phyloP scores from a whole-genome alignment of 495 filamentous ascomycete genomes.

The Penicillium parvum region DNA sequence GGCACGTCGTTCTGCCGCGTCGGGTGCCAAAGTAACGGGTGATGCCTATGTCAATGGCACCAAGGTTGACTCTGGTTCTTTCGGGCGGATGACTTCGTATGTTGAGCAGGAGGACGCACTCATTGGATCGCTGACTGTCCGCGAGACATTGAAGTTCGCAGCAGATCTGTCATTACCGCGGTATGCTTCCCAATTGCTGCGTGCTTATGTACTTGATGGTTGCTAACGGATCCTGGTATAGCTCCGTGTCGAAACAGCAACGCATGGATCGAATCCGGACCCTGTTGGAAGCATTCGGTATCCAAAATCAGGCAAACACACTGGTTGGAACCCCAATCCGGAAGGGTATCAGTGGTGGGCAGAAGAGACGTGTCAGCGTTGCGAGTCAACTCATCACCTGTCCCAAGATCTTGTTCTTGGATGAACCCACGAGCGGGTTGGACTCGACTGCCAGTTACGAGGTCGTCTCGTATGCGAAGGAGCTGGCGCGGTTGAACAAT shows the following conservation, averaged over 20 bases:
- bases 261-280: slow-evolving; percentile 50
- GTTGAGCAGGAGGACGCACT: slow-evolving; percentile 85
- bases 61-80: slow-evolving; percentile 24
- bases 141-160: slow-evolving; percentile 72
- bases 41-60: slow-evolving; percentile 56
- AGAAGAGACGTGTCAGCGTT: slow-evolving; percentile 73
- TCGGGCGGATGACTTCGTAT: slow-evolving; percentile 56
- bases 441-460: slow-evolving; percentile 68
- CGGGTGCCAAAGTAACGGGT: slow-evolving; percentile 45
- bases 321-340: slow-evolving; percentile 74
- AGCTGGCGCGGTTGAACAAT: slow-evolving; percentile 61
- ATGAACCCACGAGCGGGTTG: slow-evolving; percentile 77
- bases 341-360: slow-evolving; percentile 76
- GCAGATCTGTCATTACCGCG: slow-evolving; percentile 53
- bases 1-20: slow-evolving; percentile 51
- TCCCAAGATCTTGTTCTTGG: slow-evolving; percentile 74
- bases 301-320: slow-evolving; percentile 58
- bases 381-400: slow-evolving; percentile 74
- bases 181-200: slow-evolving; percentile 33
- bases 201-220: background rate
- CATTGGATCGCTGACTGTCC: slow-evolving; percentile 71
- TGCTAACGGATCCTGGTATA: slow-evolving; percentile 10
- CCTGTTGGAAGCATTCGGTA: slow-evolving; percentile 57
- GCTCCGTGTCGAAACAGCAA: slow-evolving; percentile 41
- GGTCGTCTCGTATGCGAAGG: slow-evolving; percentile 60